A percentile compares a stretch with the other conserved stretches of the same genome.
Evolutionary conservation across 495 filamentous ascomycete genomes (phyloP).

Genomic region (Acidiella bohemica): DNA sequence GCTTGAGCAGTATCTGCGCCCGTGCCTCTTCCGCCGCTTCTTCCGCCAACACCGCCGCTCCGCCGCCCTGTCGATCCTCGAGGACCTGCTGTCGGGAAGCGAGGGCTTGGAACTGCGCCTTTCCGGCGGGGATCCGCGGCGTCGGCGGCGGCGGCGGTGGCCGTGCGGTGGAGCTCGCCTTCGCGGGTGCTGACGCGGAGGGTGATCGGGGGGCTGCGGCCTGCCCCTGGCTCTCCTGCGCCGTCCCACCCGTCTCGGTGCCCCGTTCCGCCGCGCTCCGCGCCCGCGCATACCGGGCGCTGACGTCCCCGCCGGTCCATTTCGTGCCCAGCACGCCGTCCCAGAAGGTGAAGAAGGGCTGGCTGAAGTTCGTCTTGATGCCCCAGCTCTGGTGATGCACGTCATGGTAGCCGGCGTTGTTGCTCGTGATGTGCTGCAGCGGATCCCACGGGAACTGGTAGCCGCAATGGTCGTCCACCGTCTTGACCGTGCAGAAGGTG

Average conservation of each 20-base stretch:
- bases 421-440: slow-evolving; percentile 74
- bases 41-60: slow-evolving; percentile 18
- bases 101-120: slow-evolving; percentile 20
- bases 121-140: slow-evolving; percentile 15
- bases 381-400: slow-evolving; percentile 99
- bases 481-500: slow-evolving; percentile 75
- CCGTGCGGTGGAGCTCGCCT: not conserved
- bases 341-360: slow-evolving; percentile 84
- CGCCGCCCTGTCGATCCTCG: slow-evolving; percentile 17
- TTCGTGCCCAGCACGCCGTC: slow-evolving; percentile 57
- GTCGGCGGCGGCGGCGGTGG: slow-evolving; percentile 1
- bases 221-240: not conserved
- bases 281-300: slow-evolving; percentile 34
- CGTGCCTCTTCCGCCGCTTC: slow-evolving; percentile 23
- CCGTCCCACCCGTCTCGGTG: not conserved
- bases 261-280: slow-evolving; percentile 25
- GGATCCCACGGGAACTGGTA: slow-evolving; percentile 94
- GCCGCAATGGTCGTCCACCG: slow-evolving; percentile 93
- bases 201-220: too few relatives aligned
- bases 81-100: slow-evolving; percentile 20
- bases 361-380: slow-evolving; percentile 68
- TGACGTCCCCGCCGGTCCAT: slow-evolving; percentile 52
- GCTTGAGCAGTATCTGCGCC: too few relatives aligned
- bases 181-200: not conserved
- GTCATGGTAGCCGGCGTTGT: slow-evolving; percentile 92